phyloP scores from a whole-genome alignment of 208 protist species.

The Leishmania tarentolae region DNA sequence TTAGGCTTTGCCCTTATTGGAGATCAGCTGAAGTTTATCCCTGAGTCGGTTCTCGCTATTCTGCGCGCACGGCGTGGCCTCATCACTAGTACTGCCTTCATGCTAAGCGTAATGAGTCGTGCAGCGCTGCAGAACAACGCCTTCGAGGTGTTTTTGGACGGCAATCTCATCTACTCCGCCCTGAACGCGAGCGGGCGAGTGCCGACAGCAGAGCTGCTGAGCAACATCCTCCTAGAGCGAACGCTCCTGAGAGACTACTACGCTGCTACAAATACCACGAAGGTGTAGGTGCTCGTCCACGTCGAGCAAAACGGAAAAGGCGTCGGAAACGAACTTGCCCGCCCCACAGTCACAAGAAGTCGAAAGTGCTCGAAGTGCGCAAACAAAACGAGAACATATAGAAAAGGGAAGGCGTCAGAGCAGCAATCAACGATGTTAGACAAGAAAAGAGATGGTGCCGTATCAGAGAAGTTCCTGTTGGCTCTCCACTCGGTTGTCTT shows the following conservation, averaged over 20 bases:
- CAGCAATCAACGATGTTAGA: background rate
- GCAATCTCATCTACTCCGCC: constrained; percentile 47
- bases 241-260: constrained; percentile 43
- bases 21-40: constrained; percentile 40
- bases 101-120: constrained; percentile 50
- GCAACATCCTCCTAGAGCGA: constrained; percentile 38
- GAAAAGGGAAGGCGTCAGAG: background rate
- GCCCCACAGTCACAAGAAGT: background rate
- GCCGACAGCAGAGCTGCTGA: constrained; percentile 38
- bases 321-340: background rate
- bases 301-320: background rate
- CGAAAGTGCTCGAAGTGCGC: background rate
- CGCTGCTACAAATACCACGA: background rate
- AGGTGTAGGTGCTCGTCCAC: background rate
- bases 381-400: no score
- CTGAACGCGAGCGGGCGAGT: constrained; percentile 33
- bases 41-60: constrained; percentile 15
- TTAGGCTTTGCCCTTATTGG: constrained; percentile 34
- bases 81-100: constrained; percentile 44
- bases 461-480: background rate
- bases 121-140: constrained; percentile 46
- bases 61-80: constrained; percentile 35
- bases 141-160: constrained; percentile 76
- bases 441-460: background rate
- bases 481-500: no score